Evolutionary conservation across 2,329 filamentous ascomycete genomes (phyloP), one percentile per base, ranked within the genome.

Genomic region (Paecilomyces variotii): DNA sequence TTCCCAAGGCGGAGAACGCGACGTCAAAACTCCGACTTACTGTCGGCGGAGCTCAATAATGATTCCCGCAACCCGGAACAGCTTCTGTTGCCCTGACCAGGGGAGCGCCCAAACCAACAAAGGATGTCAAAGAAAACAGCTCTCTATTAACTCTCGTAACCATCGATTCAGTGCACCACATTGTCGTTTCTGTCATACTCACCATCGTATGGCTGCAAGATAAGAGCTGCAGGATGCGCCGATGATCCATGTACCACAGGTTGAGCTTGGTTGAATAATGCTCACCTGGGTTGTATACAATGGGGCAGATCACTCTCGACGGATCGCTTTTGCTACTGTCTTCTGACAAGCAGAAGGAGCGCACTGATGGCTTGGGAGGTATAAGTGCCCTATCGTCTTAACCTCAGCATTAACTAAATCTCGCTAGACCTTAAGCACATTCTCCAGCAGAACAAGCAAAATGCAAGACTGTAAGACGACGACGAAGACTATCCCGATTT

Each of bases 361-460:
- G 83, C 45, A 69, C 67, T 34, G 76, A 80, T 60, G 83, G 80
- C 32, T 72, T 86, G 60, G 76, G 77, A 62, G 76, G 78, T 79
- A 66, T 59, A 65, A 58, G 39, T 32, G 14, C 57, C 12, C 7
- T 27, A n/a, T 27, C 25, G 28, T 2, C 54, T 35, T 14, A 53
- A 32, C 49, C 55, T 54, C 54, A 55, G 61, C 52, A 59, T 63
- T 63, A 56, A 65, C 59, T 65, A 56, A 63, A 54, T 19, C 35
- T 19, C 24, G 35, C 30, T 59, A 80, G 79, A 84, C 64, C 72
- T 86, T 57, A 81, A 81, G 67, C 78, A 81, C 61, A 79, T 85
- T 57, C 73, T 87, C 32, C 77, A 78, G 56, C 77, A 82, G 64
- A 82, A 82, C 64, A 80, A 76, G 64, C 74, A 66, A 32, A 71